phyloP scores from a whole-genome alignment of 2,329 filamentous ascomycete species.

The Graphiopsis chlorocephala region DNA sequence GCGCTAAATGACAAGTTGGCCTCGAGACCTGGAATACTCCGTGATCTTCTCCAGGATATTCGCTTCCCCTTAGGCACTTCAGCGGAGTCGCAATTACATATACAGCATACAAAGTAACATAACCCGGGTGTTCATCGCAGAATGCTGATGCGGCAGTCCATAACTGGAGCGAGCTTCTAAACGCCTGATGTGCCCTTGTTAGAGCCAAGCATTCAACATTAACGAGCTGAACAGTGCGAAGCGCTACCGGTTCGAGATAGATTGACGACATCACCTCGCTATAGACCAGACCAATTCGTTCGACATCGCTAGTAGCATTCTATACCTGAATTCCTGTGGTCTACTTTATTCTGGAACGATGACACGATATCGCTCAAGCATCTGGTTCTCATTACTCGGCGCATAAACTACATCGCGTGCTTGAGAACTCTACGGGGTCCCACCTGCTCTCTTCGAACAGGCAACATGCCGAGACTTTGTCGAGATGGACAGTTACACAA shows the following conservation, averaged over 20 bases:
- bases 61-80: not conserved
- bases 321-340: not conserved
- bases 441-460: not conserved
- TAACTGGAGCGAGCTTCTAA: not conserved
- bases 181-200: not conserved
- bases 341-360: not conserved
- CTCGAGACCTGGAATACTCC: not conserved
- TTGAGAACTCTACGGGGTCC: not conserved
- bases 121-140: not conserved
- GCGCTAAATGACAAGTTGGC: not conserved
- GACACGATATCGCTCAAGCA: not conserved
- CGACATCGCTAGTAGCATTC: not conserved
- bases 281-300: not conserved
- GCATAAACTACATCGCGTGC: not conserved
- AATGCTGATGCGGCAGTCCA: not conserved
- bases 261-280: not conserved
- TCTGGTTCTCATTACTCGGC: not conserved
- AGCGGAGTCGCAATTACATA: not conserved
- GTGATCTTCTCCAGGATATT: not conserved
- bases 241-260: slow-evolving; percentile 5
- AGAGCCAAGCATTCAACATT: slow-evolving; percentile 3
- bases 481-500: slow-evolving; percentile 4
- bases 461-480: slow-evolving; percentile 3
- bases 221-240: not conserved
- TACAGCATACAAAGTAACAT: not conserved